Evolutionary conservation across 768 basidiomycete species (phyloP).

Genomic region (Suillus alpinus): DNA sequence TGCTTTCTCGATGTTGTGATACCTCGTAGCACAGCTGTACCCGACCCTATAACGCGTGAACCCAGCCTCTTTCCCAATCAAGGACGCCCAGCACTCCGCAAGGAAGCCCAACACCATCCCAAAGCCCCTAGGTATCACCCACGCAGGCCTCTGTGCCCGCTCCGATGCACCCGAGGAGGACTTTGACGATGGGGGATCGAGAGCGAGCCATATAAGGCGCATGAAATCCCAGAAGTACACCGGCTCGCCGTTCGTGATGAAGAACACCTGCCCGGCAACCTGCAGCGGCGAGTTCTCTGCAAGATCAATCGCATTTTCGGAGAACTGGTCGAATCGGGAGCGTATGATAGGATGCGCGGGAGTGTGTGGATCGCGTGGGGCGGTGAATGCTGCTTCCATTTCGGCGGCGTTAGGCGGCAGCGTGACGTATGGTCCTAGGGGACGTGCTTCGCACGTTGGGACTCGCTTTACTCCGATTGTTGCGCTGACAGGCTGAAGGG

Average conservation of each 20-base stretch:
- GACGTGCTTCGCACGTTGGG: slow-evolving; percentile 79
- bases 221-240: slow-evolving; percentile 95
- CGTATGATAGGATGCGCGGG: slow-evolving; percentile 58
- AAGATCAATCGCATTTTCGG: slow-evolving; percentile 52
- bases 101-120: slow-evolving; percentile 70
- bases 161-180: slow-evolving; percentile 42
- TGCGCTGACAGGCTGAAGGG: slow-evolving; percentile 59
- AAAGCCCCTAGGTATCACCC: slow-evolving; percentile 56
- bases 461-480: slow-evolving; percentile 65
- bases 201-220: slow-evolving; percentile 71
- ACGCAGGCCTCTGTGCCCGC: slow-evolving; percentile 32
- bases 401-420: slow-evolving; percentile 56
- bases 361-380: slow-evolving; percentile 35
- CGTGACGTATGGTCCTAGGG: slow-evolving; percentile 76
- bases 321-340: slow-evolving; percentile 80
- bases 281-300: slow-evolving; percentile 57
- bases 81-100: slow-evolving; percentile 70
- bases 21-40: slow-evolving; percentile 75
- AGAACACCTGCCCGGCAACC: slow-evolving; percentile 92
- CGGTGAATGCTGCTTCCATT: slow-evolving; percentile 55
- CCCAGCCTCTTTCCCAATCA: slow-evolving; percentile 75
- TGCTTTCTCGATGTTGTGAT: slow-evolving; percentile 94
- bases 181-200: slow-evolving; percentile 46
- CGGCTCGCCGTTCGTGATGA: slow-evolving; percentile 97
- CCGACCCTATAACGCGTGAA: slow-evolving; percentile 86